Conservation (phyloP, 441 rosid species). For the Flueggea neowawraea region DNA sequence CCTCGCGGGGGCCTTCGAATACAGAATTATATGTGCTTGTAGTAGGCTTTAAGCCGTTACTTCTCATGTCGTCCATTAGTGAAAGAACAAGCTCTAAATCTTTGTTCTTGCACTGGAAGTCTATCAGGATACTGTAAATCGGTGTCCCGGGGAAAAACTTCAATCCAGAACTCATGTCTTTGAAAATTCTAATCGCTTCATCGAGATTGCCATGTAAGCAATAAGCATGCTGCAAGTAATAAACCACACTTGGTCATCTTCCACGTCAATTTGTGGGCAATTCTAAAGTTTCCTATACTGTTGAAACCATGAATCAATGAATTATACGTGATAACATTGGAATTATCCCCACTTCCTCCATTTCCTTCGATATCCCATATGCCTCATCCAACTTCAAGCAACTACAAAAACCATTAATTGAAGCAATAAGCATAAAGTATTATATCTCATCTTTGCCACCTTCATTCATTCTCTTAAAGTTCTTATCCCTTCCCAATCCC, state of each 20-base stretch:
- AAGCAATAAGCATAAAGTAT: conserved; percentile 65
- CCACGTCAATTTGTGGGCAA: conserved; percentile 39
- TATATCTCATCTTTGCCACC: conserved; percentile 10
- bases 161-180: conserved; percentile 36
- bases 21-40: conserved; percentile 62
- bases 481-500: conserved; percentile 44
- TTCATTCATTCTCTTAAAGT: conserved; percentile 64
- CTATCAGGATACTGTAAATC: conserved; percentile 75
- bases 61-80: conserved; percentile 64
- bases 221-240: conserved; percentile 50
- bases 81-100: conserved; percentile 38
- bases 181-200: conserved; percentile 62
- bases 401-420: conserved; percentile 57
- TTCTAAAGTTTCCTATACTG: conserved; percentile 36
- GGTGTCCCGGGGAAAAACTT: conserved; percentile 54
- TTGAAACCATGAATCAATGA: conserved; percentile 49
- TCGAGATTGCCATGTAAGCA: conserved; percentile 44
- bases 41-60: conserved; percentile 51
- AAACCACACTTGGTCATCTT: conserved; percentile 48
- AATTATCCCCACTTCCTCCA: conserved; percentile 50
- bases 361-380: conserved; percentile 50
- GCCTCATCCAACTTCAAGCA: conserved; percentile 49
- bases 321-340: conserved; percentile 58
- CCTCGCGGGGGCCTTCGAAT: conserved; percentile 49
- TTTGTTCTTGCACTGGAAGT: conserved; percentile 43